Conservation (phyloP, 345 rosid species). For the Citrus sp. region DNA sequence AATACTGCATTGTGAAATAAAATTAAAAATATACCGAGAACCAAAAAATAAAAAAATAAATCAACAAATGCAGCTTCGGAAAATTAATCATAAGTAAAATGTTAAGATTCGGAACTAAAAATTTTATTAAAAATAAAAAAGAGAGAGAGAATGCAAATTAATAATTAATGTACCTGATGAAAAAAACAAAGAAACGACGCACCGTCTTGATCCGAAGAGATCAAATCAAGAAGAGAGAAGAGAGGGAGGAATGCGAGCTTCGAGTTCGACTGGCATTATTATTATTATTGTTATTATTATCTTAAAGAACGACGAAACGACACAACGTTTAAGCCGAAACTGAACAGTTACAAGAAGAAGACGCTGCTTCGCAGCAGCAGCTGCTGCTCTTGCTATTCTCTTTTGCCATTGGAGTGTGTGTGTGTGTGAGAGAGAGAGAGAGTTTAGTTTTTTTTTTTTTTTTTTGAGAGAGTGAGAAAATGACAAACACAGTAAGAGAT, state of each 20-base stretch:
- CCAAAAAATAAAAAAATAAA: neutral
- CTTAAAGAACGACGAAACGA: conserved; percentile 27
- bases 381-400: conserved; percentile 12
- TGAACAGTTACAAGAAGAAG: conserved; percentile 15
- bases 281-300: neutral
- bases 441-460: neutral
- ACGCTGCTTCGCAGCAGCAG: conserved; percentile 26
- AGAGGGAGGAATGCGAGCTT: conserved; percentile 16
- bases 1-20: neutral
- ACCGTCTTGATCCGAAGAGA: conserved; percentile 21
- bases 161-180: conserved; percentile 24
- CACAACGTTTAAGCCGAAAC: conserved; percentile 27
- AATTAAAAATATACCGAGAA: neutral
- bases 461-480: conserved; percentile 14
- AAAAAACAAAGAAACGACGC: neutral
- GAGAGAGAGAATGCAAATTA: neutral
- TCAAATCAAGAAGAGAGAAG: conserved; percentile 24
- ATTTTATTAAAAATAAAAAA: neutral
- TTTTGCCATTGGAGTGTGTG: conserved; percentile 34
- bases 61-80: neutral
- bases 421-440: too few relatives aligned
- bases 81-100: neutral
- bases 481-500: conserved; percentile 34
- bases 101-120: neutral
- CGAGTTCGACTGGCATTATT: conserved; percentile 13